Evolutionary conservation across 805 yeast species (phyloP).

Genomic region (Ogataea siamensis): DNA sequence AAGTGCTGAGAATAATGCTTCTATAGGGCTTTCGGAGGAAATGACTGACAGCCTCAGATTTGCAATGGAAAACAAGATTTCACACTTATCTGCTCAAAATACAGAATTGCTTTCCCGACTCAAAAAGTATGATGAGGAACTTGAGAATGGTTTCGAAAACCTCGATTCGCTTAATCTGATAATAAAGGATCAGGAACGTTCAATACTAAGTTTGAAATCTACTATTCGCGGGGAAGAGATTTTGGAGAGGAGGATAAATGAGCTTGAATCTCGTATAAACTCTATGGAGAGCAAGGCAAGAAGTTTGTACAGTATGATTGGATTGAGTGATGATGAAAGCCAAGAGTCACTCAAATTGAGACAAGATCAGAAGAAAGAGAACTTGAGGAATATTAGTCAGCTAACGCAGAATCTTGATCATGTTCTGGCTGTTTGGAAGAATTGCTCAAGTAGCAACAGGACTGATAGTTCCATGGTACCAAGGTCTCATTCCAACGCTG

Average conservation of each 20-base stretch:
- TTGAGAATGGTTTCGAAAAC: background rate
- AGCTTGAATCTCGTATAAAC: too few relatives aligned
- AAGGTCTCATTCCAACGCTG: too few relatives aligned
- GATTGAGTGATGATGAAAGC: too few relatives aligned
- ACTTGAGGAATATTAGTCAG: too few relatives aligned
- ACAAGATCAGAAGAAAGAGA: too few relatives aligned
- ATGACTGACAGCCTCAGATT: background rate
- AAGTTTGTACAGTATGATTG: too few relatives aligned
- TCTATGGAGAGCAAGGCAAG: too few relatives aligned
- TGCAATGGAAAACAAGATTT: background rate
- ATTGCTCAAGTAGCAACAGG: too few relatives aligned
- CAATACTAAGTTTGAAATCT: slow-evolving; percentile 40
- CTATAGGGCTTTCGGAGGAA: background rate
- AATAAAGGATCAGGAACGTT: slow-evolving; percentile 50
- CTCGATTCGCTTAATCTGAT: slow-evolving; percentile 44
- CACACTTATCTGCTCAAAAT: background rate
- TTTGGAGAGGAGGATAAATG: slow-evolving; percentile 44
- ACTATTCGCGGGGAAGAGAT: slow-evolving; percentile 44
- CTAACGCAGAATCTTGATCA: too few relatives aligned
- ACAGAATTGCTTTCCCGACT: background rate
- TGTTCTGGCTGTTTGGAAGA: too few relatives aligned
- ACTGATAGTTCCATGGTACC: too few relatives aligned
- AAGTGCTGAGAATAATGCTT: background rate
- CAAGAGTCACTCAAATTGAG: too few relatives aligned
- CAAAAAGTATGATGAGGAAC: background rate